Percentiles rank a stretch among this genome's conserved stretches.
Conservation (phyloP, 371 early-diverging fungal genomes). For the Mortierella sp. region DNA sequence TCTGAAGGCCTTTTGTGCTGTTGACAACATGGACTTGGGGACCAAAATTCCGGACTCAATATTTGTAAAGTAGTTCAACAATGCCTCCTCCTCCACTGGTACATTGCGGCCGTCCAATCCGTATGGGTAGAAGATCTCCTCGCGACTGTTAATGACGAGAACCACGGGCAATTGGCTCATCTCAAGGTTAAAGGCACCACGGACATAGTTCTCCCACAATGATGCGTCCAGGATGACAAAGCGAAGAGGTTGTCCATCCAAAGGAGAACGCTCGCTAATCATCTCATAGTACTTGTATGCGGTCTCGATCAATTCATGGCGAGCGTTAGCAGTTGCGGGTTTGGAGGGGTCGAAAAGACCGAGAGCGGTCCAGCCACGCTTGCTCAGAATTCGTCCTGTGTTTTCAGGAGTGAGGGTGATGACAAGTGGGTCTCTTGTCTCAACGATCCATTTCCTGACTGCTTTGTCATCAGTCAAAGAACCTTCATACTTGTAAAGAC, state of each 20-base stretch:
- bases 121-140: slow-evolving; percentile 37
- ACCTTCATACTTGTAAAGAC: slow-evolving; percentile 33
- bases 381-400: slow-evolving; percentile 17
- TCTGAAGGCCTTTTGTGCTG: slow-evolving; percentile 37
- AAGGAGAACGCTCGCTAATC: slow-evolving; percentile 4
- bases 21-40: slow-evolving; percentile 37
- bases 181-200: slow-evolving; percentile 40
- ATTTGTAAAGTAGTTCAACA: slow-evolving; percentile 31
- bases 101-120: slow-evolving; percentile 46
- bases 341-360: slow-evolving; percentile 38
- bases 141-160: slow-evolving; percentile 39
- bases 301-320: slow-evolving; percentile 40
- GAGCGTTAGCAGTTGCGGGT: slow-evolving; percentile 11
- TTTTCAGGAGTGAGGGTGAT: slow-evolving; percentile 17
- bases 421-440: slow-evolving; percentile 22
- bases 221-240: slow-evolving; percentile 43
- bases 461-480: slow-evolving; percentile 20
- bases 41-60: slow-evolving; percentile 30
- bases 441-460: slow-evolving; percentile 30
- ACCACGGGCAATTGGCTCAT: slow-evolving; percentile 32
- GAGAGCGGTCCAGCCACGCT: slow-evolving; percentile 28
- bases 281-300: slow-evolving; percentile 25
- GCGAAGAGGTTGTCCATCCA: slow-evolving; percentile 17
- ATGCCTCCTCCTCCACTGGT: slow-evolving; percentile 19
- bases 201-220: slow-evolving; percentile 48